Conservation (phyloP, 2,329 filamentous ascomycete genomes). For the Botrytis byssoidea region DNA sequence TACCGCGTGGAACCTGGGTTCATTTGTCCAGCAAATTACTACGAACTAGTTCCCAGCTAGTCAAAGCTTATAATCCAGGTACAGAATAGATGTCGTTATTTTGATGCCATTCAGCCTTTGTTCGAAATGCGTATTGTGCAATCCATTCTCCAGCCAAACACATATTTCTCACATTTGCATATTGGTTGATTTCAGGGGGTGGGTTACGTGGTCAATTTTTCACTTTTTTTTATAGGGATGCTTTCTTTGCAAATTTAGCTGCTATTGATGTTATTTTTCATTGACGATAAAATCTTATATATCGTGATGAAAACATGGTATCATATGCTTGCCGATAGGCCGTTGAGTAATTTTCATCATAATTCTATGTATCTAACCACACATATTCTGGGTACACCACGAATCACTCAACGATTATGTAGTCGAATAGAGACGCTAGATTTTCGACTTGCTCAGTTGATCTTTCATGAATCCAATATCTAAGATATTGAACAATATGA, state of each 20-base stretch:
- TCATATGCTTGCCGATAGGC: background rate
- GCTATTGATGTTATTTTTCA: no score
- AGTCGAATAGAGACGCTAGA: background rate
- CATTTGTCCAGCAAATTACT: background rate
- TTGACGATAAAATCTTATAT: no score
- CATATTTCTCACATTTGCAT: background rate
- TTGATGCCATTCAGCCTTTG: background rate
- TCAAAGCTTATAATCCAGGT: background rate
- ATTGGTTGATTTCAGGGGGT: background rate
- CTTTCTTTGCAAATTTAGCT: background rate
- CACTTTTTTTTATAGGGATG: background rate
- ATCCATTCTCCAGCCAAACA: background rate
- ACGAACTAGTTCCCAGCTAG: background rate
- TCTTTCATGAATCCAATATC: accelerated
- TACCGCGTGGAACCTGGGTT: background rate
- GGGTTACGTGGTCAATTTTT: background rate
- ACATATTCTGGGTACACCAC: no score
- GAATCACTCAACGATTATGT: background rate
- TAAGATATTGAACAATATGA: accelerated
- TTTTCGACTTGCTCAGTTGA: background rate
- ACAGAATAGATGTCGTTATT: background rate
- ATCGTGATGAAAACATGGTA: accelerated
- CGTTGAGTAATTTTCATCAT: background rate
- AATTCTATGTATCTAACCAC: background rate
- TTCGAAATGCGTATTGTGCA: background rate